Percentiles rank a stretch among this genome's conserved stretches.
Evolutionary conservation across 1,284 basidiomycete species (phyloP).

Genomic region (Tilletia caries): DNA sequence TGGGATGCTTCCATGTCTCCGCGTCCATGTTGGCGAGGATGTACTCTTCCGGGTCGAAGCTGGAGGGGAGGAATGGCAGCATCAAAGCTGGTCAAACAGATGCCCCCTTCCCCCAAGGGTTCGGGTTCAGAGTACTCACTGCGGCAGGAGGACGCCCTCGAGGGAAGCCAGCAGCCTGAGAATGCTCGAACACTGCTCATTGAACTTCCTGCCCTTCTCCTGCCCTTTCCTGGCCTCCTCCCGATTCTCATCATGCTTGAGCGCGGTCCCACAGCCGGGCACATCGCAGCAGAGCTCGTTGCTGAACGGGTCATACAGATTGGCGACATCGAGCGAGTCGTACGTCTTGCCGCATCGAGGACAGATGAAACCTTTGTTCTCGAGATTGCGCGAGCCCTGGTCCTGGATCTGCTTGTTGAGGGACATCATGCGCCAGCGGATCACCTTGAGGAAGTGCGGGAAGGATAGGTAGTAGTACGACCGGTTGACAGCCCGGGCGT

Average conservation of each 20-base stretch:
- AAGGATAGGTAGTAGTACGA: conserved; percentile 93
- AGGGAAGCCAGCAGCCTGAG: conserved; percentile 80
- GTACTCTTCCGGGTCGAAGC: conserved; percentile 68
- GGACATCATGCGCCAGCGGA: conserved; percentile 94
- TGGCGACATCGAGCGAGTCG: conserved; percentile 79
- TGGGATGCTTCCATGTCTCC: conserved; percentile 54
- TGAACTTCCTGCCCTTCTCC: conserved; percentile 92
- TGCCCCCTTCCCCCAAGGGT: no score
- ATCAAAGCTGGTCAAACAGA: no score
- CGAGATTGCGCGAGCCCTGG: conserved; percentile 60
- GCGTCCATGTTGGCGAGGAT: conserved; percentile 43
- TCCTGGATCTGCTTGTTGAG: conserved; percentile 87
- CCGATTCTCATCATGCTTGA: conserved; percentile 86
- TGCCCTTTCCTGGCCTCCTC: conserved; percentile 77
- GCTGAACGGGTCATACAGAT: conserved; percentile 69
- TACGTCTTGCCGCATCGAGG: conserved; percentile 81
- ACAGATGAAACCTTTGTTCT: conserved; percentile 93
- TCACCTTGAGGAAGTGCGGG: conserved; percentile 89
- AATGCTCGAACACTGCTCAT: conserved; percentile 81
- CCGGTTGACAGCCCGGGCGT: neutral
- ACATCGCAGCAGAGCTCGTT: conserved; percentile 49
- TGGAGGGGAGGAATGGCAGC: conserved; percentile 48
- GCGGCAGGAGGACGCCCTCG: conserved; percentile 67
- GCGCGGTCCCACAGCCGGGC: conserved; percentile 62
- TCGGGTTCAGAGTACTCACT: no score